phyloP scores from a whole-genome alignment of 1,284 basidiomycete genomes.

The Inonotus obliquus region DNA sequence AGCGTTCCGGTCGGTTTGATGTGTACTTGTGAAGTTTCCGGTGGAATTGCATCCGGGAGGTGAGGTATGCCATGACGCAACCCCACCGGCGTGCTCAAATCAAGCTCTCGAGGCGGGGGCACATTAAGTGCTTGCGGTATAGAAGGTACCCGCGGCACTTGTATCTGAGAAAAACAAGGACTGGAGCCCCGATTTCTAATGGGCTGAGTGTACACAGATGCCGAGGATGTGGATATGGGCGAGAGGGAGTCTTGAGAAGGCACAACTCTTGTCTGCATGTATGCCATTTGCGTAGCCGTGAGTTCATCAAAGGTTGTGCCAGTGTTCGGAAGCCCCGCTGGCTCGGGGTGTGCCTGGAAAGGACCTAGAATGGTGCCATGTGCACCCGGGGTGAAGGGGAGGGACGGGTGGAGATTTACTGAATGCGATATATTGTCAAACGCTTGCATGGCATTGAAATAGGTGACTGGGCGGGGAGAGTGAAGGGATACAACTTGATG shows the following conservation, averaged over 20 bases:
- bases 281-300: constrained; percentile 8
- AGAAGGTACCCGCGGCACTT: neutral
- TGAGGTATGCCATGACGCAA: neutral
- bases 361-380: constrained; percentile 8
- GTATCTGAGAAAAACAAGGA: neutral
- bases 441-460: constrained; percentile 1
- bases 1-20: neutral
- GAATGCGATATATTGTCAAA: neutral
- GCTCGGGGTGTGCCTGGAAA: neutral
- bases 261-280: neutral
- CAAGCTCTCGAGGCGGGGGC: neutral
- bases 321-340: neutral
- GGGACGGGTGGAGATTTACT: neutral
- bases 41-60: neutral
- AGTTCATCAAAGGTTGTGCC: neutral
- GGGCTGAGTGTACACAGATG: neutral
- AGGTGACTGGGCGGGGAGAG: constrained; percentile 6
- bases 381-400: neutral
- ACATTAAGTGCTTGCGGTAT: neutral
- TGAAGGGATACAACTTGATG: constrained; percentile 2
- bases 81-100: neutral
- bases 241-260: neutral
- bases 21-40: neutral
- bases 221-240: neutral
- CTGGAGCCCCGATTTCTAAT: neutral